Evolutionary conservation across 164 flowering plant genomes (phyloP).

Genomic region (Aristolochia fimbriata): DNA sequence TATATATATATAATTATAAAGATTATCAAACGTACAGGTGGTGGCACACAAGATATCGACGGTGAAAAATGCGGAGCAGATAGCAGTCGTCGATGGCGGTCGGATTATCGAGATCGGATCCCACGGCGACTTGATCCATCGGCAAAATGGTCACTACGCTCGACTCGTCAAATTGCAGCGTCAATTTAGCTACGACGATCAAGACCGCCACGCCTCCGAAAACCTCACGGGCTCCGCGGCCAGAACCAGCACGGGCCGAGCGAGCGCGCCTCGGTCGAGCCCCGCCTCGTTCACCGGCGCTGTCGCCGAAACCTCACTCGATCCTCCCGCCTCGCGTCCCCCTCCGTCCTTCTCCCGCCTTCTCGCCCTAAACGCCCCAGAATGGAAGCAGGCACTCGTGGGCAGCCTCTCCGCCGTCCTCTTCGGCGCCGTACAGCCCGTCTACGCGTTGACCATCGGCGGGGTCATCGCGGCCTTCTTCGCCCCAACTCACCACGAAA

Average conservation of each 20-base stretch:
- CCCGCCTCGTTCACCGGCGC: slow-evolving; percentile 30
- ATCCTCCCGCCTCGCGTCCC: slow-evolving; percentile 16
- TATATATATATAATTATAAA: neutral
- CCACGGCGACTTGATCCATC: slow-evolving; percentile 52
- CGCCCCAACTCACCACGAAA: slow-evolving; percentile 41
- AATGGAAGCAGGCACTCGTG: slow-evolving; percentile 63
- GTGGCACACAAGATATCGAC: slow-evolving; percentile 88
- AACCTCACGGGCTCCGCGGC: slow-evolving; percentile 23
- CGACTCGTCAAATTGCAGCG: slow-evolving; percentile 60
- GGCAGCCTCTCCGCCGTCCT: slow-evolving; percentile 64
- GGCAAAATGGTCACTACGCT: slow-evolving; percentile 59
- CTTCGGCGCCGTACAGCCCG: slow-evolving; percentile 74
- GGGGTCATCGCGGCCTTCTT: slow-evolving; percentile 80
- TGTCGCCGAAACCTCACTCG: slow-evolving; percentile 10
- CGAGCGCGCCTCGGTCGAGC: slow-evolving; percentile 44
- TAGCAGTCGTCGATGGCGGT: slow-evolving; percentile 63
- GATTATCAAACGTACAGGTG: too few species aligned
- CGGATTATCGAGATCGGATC: slow-evolving; percentile 55
- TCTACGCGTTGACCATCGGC: slow-evolving; percentile 77
- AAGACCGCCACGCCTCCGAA: slow-evolving; percentile 29
- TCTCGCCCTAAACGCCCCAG: slow-evolving; percentile 48
- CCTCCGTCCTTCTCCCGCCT: slow-evolving; percentile 66
- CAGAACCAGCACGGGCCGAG: slow-evolving; percentile 45
- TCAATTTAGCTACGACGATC: slow-evolving; percentile 44
- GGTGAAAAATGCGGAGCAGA: slow-evolving; percentile 59